A percentile compares a stretch with the other conserved stretches of the same genome.
These are phyloP conservation scores for Pichia cephalocereana DNA, from an alignment of 805 yeast species.

Conservation along the genomic window DNA sequence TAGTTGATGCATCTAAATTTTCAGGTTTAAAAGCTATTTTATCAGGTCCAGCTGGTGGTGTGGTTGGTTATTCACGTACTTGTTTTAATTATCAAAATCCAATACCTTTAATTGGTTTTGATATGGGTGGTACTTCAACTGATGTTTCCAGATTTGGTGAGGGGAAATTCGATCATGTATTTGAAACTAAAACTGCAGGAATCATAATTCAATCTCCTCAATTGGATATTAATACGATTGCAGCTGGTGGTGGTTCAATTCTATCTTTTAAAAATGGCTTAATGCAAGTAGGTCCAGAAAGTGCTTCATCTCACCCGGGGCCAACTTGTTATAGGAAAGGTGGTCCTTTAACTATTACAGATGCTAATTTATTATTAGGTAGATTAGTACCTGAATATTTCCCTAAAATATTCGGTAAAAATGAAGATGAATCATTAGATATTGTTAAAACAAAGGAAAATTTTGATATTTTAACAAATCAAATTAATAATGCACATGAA, in stretches of 20 bases:
- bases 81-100: constrained; percentile 49
- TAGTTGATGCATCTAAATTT: constrained; percentile 73
- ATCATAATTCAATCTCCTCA: constrained; percentile 80
- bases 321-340: constrained; percentile 82
- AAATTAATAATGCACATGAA: constrained; percentile 45
- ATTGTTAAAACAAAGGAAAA: constrained; percentile 37
- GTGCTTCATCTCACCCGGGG: constrained; percentile 84
- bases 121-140: constrained; percentile 89
- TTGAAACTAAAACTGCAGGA: constrained; percentile 79
- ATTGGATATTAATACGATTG: constrained; percentile 70
- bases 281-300: constrained; percentile 78
- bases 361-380: constrained; percentile 70
- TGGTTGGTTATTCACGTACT: constrained; percentile 85
- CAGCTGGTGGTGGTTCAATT: constrained; percentile 79
- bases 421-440: constrained; percentile 65
- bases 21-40: constrained; percentile 83
- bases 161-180: constrained; percentile 67
- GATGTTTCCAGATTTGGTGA: constrained; percentile 67
- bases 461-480: constrained; percentile 44
- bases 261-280: constrained; percentile 60
- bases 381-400: constrained; percentile 64
- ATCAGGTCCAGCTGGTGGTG: constrained; percentile 98
- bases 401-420: constrained; percentile 78
- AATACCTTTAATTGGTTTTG: constrained; percentile 69
- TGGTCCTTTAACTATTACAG: constrained; percentile 79